Evolutionary conservation across 2,329 filamentous ascomycete genomes (phyloP).

Genomic region (Pseudogymnoascus sp.): DNA sequence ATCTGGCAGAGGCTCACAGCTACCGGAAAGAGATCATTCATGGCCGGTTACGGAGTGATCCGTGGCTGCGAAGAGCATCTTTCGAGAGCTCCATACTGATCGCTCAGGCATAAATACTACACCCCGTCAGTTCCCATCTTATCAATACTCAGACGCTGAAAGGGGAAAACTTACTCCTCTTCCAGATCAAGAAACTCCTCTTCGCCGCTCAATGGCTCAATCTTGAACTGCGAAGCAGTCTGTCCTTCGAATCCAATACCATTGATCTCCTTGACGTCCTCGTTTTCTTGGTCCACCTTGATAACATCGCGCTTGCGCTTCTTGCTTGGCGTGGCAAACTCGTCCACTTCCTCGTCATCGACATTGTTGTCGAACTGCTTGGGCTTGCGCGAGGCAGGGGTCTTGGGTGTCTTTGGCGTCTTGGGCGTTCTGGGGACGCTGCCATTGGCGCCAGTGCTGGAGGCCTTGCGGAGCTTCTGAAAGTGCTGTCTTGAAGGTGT

Average conservation of each 20-base stretch:
- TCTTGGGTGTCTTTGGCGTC: constrained; percentile 8
- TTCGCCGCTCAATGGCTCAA: constrained; percentile 2
- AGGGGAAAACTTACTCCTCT: background rate
- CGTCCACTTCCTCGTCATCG: constrained; percentile 10
- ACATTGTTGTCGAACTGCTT: background rate
- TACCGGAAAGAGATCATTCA: no score
- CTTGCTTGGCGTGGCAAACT: constrained; percentile 7
- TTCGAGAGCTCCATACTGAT: background rate
- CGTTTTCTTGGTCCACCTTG: constrained; percentile 13
- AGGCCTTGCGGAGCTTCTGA: constrained; percentile 24
- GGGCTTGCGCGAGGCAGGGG: background rate
- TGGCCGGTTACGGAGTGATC: background rate
- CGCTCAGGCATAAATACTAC: background rate
- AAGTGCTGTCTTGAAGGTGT: constrained; percentile 24
- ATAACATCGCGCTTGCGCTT: constrained; percentile 17
- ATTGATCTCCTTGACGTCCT: background rate
- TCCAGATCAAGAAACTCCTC: background rate
- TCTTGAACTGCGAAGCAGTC: constrained; percentile 16
- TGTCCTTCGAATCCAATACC: background rate
- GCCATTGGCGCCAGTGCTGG: background rate
- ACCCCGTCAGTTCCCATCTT: background rate
- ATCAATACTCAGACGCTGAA: background rate
- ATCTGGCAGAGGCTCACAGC: background rate
- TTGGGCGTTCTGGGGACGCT: background rate
- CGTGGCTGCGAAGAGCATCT: background rate